Percentiles rank a stretch among this genome's conserved stretches.
Evolutionary conservation across 169 alveolate species (phyloP).

Genomic region (Ichthyophthirius multifiliis): DNA sequence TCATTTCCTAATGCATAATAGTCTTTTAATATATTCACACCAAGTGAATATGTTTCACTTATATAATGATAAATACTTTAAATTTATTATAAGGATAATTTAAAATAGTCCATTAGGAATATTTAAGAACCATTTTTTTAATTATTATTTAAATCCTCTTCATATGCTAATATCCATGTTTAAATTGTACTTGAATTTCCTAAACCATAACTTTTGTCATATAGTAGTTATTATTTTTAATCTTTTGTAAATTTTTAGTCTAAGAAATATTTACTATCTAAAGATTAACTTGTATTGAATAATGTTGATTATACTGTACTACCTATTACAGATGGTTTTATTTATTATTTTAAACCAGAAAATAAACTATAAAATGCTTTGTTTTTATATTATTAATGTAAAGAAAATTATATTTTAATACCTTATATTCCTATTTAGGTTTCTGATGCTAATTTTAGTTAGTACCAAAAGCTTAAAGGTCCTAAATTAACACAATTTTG

Average conservation of each 20-base stretch:
- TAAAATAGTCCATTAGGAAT: background rate
- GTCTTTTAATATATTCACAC: background rate
- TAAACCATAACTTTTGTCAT: background rate
- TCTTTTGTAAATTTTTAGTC: background rate
- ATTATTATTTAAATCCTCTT: background rate
- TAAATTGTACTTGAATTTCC: background rate
- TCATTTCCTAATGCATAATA: background rate
- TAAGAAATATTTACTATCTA: too few relatives aligned
- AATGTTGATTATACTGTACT: background rate
- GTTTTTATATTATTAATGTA: background rate
- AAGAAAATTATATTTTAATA: background rate
- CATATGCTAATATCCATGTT: background rate
- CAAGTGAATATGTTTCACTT: background rate
- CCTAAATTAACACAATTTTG: background rate
- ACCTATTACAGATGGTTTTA: background rate
- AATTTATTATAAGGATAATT: background rate
- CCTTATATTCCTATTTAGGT: background rate
- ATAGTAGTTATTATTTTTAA: background rate
- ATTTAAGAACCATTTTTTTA: background rate
- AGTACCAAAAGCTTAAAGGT: background rate
- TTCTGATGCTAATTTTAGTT: background rate
- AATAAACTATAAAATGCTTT: background rate
- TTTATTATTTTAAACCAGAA: background rate
- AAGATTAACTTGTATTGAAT: background rate
- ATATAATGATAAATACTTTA: background rate